Base-by-base conservation (phyloP, 148 eudicot genomes). In the Chenopodium berlandieri region DNA sequence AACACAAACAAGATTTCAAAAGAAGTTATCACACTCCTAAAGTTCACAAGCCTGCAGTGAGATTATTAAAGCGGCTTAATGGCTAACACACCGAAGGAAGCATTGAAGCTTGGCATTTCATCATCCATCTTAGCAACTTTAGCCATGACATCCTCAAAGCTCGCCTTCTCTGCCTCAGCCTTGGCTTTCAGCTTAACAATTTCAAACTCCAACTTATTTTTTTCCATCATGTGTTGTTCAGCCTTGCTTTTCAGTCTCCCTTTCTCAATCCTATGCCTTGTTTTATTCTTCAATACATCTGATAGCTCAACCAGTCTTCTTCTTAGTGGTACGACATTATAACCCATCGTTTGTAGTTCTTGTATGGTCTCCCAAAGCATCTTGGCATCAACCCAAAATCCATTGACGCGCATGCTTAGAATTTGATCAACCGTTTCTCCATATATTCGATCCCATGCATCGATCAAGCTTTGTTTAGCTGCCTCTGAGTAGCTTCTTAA, bases 311-410 rank as follows among this genome's bases (percentile, higher is more conserved):
- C 74, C 65, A 84, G 13, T 71, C 83, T 67, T 72, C 78, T 80
- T 65, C 86, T 80, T 34, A 80, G 66, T 9, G 20, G 56, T 54
- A 84, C 16, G 9, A 84, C 83, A 65, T 80, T 23, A 30, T 84
- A 84, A 71, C 86, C 86, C 86, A 84, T 84, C 5, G 52, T 80
- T 47, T 84, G 83, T 1, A 84, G 73, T 27, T 84, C 86, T 27
- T 76, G 74, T 80, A 75, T 23, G 20, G 83, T 80, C 23, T 75
- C 74, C 86, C 83, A 84, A n/a, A 84, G 27, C 40, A 78, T 84
- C 77, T 78, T 84, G 68, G 83, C 80, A 80, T 71, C 62, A 7
- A 64, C 56, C 22, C 69, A 64, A 32, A 80, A 84, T 20, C 86
- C 80, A 27, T 50, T 65, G 17, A 56, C 12, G 52, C 16, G 70